phyloP scores from a whole-genome alignment of 768 basidiomycete genomes.

The Termitomyces sp. region DNA sequence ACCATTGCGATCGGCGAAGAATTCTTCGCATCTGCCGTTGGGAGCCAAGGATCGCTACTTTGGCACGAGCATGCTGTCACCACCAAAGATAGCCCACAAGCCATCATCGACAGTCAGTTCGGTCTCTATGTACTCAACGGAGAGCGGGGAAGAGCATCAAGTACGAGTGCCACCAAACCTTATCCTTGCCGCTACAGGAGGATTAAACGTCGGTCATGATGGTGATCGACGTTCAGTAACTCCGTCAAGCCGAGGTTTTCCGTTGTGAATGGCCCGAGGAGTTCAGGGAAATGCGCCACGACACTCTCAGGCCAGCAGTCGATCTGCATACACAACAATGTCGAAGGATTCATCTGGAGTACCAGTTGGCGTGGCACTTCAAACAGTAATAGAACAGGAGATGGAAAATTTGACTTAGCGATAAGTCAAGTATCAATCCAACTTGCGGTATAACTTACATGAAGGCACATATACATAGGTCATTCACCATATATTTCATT shows the following conservation, averaged over 20 bases:
- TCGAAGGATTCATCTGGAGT: conserved; percentile 15
- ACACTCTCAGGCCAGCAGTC: conserved; percentile 16
- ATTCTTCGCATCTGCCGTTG: conserved; percentile 8
- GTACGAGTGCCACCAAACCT: conserved; percentile 26
- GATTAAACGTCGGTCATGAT: conserved; percentile 3
- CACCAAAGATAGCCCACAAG: conserved; percentile 20
- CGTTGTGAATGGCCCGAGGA: conserved; percentile 12
- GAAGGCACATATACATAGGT: conserved; percentile 1
- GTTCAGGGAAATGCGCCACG: conserved; percentile 9
- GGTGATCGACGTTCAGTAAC: conserved; percentile 17
- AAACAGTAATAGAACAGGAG: not conserved
- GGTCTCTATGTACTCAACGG: conserved; percentile 26
- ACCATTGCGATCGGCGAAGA: conserved; percentile 14
- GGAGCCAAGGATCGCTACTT: conserved; percentile 1
- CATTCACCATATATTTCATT: not conserved
- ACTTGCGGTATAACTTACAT: conserved; percentile 6
- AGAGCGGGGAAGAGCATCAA: conserved; percentile 28
- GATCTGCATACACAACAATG: conserved; percentile 4
- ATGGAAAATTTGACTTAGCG: conserved; percentile 5
- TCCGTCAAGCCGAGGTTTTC: conserved; percentile 19
- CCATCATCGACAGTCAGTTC: conserved; percentile 29
- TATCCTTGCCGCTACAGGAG: conserved; percentile 36
- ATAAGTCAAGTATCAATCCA: not conserved
- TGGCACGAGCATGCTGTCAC: not conserved
- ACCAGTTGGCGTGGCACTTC: conserved; percentile 20